phyloP scores from a whole-genome alignment of 768 basidiomycete genomes.

The Pulveroboletus sp. region DNA sequence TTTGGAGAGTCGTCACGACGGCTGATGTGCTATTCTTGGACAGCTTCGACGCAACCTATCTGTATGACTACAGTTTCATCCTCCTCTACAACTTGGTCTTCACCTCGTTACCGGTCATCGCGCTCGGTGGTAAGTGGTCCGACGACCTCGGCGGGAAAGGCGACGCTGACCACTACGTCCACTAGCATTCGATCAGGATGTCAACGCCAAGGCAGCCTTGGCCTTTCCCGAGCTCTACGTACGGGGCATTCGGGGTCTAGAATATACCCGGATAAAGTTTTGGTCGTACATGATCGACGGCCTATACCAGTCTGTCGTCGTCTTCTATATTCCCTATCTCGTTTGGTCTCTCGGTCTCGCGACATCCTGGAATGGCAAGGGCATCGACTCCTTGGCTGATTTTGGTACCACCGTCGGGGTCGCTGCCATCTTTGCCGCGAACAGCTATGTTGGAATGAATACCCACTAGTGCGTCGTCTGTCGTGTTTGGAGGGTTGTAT shows the following conservation, averaged over 20 bases:
- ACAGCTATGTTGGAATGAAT: slow-evolving; percentile 85
- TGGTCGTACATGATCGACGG: slow-evolving; percentile 96
- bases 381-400: slow-evolving; percentile 76
- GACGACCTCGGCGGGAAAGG: no score
- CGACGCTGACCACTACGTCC: background rate
- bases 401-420: slow-evolving; percentile 91
- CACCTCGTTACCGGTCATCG: slow-evolving; percentile 89
- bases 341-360: slow-evolving; percentile 64
- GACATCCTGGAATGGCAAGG: slow-evolving; percentile 72
- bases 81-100: slow-evolving; percentile 89
- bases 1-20: background rate
- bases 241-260: slow-evolving; percentile 88
- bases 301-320: slow-evolving; percentile 83
- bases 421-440: slow-evolving; percentile 83
- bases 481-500: slow-evolving; percentile 5
- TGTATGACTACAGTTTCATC: slow-evolving; percentile 94
- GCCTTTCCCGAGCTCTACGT: slow-evolving; percentile 96
- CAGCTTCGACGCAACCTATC: slow-evolving; percentile 91
- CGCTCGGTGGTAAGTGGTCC: slow-evolving; percentile 78
- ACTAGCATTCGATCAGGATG: slow-evolving; percentile 87
- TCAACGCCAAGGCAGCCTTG: slow-evolving; percentile 83
- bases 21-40: slow-evolving; percentile 16
- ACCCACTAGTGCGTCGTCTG: slow-evolving; percentile 72
- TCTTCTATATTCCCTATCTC: slow-evolving; percentile 83
- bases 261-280: slow-evolving; percentile 89